phyloP scores from a whole-genome alignment of 257 asterid species.

The Ilex asprella region DNA sequence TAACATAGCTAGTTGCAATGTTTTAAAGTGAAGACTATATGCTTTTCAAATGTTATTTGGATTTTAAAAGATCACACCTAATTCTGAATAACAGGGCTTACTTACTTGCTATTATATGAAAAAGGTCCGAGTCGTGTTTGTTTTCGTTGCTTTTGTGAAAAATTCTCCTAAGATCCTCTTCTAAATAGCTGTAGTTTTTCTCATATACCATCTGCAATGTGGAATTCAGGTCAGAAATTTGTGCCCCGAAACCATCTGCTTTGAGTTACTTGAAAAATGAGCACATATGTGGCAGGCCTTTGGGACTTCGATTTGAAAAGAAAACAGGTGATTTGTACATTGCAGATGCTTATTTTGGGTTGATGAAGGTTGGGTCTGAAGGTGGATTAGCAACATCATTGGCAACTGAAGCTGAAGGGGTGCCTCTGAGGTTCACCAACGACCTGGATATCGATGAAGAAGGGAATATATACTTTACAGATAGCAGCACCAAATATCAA shows the following conservation, averaged over 20 bases:
- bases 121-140: too few species aligned
- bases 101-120: too few species aligned
- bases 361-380: slow-evolving; percentile 90
- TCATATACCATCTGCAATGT: background rate
- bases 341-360: slow-evolving; percentile 92
- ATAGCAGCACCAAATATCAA: slow-evolving; percentile 73
- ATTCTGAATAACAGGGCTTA: too few species aligned
- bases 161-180: background rate
- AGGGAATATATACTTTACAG: slow-evolving; percentile 84
- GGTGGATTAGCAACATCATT: slow-evolving; percentile 86
- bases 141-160: background rate
- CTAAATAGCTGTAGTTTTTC: background rate
- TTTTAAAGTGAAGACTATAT: too few species aligned
- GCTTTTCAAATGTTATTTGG: too few species aligned
- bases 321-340: slow-evolving; percentile 79
- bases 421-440: slow-evolving; percentile 69
- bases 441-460: slow-evolving; percentile 80
- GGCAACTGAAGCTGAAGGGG: slow-evolving; percentile 70
- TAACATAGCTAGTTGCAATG: too few species aligned
- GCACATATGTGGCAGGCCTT: slow-evolving; percentile 96
- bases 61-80: too few species aligned
- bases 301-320: slow-evolving; percentile 82
- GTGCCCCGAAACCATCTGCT: slow-evolving; percentile 63
- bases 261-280: slow-evolving; percentile 64
- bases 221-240: slow-evolving; percentile 53